Evolutionary conservation across 2,329 filamentous ascomycete genomes (phyloP), one percentile per base, ranked within the genome.

Genomic region (Arthrocladium fulminans): DNA sequence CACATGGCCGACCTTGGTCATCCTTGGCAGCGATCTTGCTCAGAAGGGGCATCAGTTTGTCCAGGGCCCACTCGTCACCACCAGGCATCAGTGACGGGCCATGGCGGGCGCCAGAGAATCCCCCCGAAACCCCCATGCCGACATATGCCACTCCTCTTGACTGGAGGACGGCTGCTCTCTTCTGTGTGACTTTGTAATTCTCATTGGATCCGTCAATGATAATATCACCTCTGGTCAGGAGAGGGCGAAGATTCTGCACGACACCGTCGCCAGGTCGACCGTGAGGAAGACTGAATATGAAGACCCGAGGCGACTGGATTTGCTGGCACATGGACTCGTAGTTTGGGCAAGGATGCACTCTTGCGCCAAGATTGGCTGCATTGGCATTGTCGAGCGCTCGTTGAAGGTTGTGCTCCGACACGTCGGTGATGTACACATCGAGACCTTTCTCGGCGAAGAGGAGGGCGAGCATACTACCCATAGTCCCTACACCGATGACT

Each of bases 121-220:
- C 83, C 7, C 82, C 82, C 30, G 75, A 81, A 1, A 86, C 80
- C 29, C 83, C 83, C 60, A 79, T 77, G 2, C 82, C 82, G 47
- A 86, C 73, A 61, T 82, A 86, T 30, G 71, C 69, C 12, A 86
- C 72, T 0, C 79, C 80, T 20, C 74, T 71, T 0, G 70, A 65
- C 2, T 72, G 68, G 35, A 79, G 73, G 48, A 77, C 74, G 24
- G 68, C 68, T 57, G 84, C 81, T 34, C 81, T 67, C 10, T 78
- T 62, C 59, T 86, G 77, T 0, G 82, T 86, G 38, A 76, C 77
- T 27, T 72, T 65, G 63, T 79, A 85, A 59, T 83, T 71, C 63
- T 86, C 81, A 57, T 86, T 86, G 0, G 77, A 79, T 8, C 77
- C 79, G 59, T 86, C 82, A 25, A 86, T 71, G 48, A 86, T 78